Base-by-base conservation (phyloP, 2,329 filamentous ascomycete species). In the Pseudohalonectria lignicola region DNA sequence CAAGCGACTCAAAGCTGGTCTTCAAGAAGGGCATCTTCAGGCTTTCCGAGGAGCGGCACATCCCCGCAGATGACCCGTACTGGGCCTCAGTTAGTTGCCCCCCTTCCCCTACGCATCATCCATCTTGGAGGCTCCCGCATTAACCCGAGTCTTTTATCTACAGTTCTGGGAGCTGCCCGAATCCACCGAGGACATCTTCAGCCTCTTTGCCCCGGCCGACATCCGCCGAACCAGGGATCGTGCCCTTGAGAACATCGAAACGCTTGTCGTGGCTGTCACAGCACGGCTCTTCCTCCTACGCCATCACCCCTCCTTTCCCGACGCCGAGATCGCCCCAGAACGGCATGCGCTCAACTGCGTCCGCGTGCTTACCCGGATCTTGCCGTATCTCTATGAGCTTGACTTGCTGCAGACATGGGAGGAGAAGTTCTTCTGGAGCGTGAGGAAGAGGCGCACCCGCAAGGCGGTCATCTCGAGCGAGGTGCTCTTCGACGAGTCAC, bases 1-100 rank as follows among this genome's bases (percentile, higher is more conserved):
- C 90, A 57, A 95, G 90, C 64, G 90, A 96, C 67, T 96, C 90
- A 53, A 96, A 96, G 74, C 79, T 96, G 56, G 86, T 90, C 56
- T 96, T 98, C 74, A 96, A 95, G 66, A 86, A 94, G 64, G 90
- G 88, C 63, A 94, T 96, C 66, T 95, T 96, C 68, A 79, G 84
- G 56, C 77, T 98, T 42, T 92, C 87, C n/a, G 87, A 94, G 59
- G 83, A 94, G 59, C 79, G 80, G 48, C 73, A 84, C 57, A 95
- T 96, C 55, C 73, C 86, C 43, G 78, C 86, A 40, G 82, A 92
- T 61, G 86, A 95, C 64, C 71, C 78, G 15, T 95, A 94, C 66
- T 98, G 92, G 92, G 80, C 83, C 46, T 85, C 86, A 57, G 87
- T 93, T 63, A 54, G 82, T 42, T 31, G 28, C 41, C 29, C 18